Conservation (phyloP, 2,329 filamentous ascomycete species). For the Scedosporium minutisporum region DNA sequence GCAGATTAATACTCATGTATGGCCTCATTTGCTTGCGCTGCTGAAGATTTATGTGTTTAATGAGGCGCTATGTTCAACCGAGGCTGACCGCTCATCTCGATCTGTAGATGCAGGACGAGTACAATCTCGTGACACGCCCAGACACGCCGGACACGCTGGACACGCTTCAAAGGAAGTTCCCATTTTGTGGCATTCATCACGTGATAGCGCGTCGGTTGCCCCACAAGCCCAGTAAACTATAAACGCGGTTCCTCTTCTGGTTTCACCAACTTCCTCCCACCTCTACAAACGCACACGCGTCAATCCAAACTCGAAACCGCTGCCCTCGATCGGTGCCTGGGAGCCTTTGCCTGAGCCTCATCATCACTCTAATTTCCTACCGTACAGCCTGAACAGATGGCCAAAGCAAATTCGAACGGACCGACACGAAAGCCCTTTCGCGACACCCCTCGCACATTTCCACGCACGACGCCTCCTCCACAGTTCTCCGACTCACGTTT, state of each 20-base stretch:
- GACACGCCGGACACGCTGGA: no score
- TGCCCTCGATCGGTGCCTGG: not conserved
- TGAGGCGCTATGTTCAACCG: no score
- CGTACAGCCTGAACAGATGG: not conserved
- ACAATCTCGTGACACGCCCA: no score
- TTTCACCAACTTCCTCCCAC: not conserved
- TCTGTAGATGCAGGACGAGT: no score
- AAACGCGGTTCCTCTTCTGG: not conserved
- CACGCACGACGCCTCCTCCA: constrained; percentile 64
- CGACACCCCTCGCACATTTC: not conserved
- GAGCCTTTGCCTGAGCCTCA: not conserved
- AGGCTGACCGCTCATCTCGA: no score
- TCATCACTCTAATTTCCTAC: not conserved
- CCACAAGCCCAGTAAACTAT: no score
- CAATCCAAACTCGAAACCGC: not conserved
- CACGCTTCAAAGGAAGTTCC: no score
- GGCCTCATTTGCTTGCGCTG: no score
- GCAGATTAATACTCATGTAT: no score
- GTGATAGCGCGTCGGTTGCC: no score
- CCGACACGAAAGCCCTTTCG: constrained; percentile 1
- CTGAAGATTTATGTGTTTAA: no score
- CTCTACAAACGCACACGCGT: not conserved
- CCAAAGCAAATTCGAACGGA: not conserved
- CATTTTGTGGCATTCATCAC: no score
- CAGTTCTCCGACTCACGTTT: constrained; percentile 70